A percentile compares a stretch with the other conserved stretches of the same genome.
phyloP scores from a whole-genome alignment of 2,329 filamentous ascomycete species.

The Colletotrichum simmondsii region DNA sequence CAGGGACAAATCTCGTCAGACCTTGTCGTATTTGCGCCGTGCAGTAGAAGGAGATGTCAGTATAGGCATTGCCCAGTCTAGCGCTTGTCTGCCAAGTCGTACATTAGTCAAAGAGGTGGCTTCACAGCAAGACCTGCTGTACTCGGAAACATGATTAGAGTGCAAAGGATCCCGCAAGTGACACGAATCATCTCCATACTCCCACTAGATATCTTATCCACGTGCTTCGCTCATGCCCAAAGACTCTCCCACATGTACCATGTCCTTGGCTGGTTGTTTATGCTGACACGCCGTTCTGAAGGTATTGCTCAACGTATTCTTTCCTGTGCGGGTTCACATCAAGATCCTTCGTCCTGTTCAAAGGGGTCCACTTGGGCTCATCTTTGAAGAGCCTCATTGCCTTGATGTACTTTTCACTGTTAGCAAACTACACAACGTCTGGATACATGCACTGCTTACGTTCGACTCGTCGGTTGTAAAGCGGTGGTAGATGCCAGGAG shows the following conservation, averaged over 20 bases:
- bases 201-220: background rate
- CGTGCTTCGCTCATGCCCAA: background rate
- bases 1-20: no score
- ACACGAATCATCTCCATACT: background rate
- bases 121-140: background rate
- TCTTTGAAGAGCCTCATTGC: slow-evolving; percentile 98
- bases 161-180: background rate
- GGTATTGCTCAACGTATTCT: slow-evolving; percentile 73
- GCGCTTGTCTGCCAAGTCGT: background rate
- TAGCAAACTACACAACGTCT: background rate
- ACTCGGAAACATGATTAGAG: background rate
- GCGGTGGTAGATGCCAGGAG: slow-evolving; percentile 94
- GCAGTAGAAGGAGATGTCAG: no score
- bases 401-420: slow-evolving; percentile 79
- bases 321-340: slow-evolving; percentile 83
- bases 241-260: background rate
- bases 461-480: slow-evolving; percentile 95
- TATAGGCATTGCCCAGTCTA: no score
- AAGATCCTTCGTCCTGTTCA: slow-evolving; percentile 83
- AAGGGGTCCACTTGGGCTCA: slow-evolving; percentile 96
- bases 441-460: slow-evolving; percentile 64
- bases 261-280: background rate
- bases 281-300: background rate
- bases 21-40: no score
- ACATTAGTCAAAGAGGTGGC: background rate